A percentile compares a stretch with the other conserved stretches of the same genome.
These are phyloP conservation scores for Sclerotinia minor DNA, from an alignment of 2,329 filamentous ascomycete genomes.

Conservation along the genomic window DNA sequence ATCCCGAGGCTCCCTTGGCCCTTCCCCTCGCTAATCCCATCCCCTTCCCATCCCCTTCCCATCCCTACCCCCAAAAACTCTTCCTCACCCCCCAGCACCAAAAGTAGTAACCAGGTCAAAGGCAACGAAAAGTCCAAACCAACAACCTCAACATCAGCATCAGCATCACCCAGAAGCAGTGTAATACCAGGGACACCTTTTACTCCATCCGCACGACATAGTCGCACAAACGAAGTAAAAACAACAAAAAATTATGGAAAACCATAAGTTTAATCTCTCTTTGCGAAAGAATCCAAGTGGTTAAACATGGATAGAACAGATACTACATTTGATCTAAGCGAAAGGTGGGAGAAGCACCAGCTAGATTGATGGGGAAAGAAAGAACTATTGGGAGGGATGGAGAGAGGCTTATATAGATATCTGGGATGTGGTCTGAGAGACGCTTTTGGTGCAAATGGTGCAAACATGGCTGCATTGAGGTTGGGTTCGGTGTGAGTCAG, in stretches of 20 bases:
- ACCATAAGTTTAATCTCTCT: neutral
- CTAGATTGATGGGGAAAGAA: slow-evolving; percentile 30
- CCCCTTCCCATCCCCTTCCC: neutral
- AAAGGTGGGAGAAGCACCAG: slow-evolving; percentile 50
- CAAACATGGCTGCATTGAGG: slow-evolving; percentile 6
- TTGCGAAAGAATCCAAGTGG: slow-evolving; percentile 59
- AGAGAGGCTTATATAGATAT: slow-evolving; percentile 9
- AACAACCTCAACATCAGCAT: neutral
- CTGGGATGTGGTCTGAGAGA: slow-evolving; percentile 22
- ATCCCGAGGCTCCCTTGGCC: too few relatives aligned
- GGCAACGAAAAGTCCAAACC: slow-evolving; percentile 53
- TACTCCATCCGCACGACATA: slow-evolving; percentile 49
- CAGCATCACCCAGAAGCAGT: slow-evolving; percentile 69
- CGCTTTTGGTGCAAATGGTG: slow-evolving; percentile 1
- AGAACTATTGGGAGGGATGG: slow-evolving; percentile 20
- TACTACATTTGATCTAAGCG: slow-evolving; percentile 62
- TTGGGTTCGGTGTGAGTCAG: neutral
- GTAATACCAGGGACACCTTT: slow-evolving; percentile 76
- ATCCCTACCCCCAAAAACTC: slow-evolving; percentile 38
- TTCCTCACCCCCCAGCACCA: slow-evolving; percentile 56
- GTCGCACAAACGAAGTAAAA: neutral
- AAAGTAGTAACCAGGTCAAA: slow-evolving; percentile 44
- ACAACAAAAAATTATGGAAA: neutral
- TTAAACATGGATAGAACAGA: slow-evolving; percentile 71
- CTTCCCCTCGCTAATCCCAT: too few relatives aligned